A percentile compares a stretch with the other conserved stretches of the same genome.
These are phyloP conservation scores for Globisporangium emineosum DNA, from an alignment of 352 stramenopile species.

Conservation along the genomic window DNA sequence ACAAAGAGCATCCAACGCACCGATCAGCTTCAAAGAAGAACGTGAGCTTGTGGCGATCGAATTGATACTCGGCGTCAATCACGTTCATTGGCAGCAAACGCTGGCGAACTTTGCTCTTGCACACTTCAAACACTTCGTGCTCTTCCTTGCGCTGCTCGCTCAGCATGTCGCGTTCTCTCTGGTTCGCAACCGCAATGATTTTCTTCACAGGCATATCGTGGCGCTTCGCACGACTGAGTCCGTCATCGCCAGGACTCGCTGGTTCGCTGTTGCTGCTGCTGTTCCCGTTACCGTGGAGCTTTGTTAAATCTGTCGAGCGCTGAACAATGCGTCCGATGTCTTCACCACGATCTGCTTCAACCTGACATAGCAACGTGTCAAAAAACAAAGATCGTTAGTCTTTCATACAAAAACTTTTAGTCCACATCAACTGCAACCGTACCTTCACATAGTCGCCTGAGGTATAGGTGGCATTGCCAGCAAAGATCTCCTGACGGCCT, in stretches of 20 bases:
- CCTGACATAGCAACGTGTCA: conserved; percentile 36
- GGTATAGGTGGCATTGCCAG: conserved; percentile 82
- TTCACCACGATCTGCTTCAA: conserved; percentile 96
- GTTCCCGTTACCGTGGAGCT: conserved; percentile 36
- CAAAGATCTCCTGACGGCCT: conserved; percentile 88
- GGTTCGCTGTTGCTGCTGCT: conserved; percentile 27
- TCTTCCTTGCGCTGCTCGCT: conserved; percentile 93
- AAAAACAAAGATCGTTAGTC: neutral
- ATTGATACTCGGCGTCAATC: conserved; percentile 98
- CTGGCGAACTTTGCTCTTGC: conserved; percentile 94
- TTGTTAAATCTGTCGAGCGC: conserved; percentile 79
- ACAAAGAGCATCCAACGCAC: conserved; percentile 25
- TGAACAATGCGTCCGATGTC: conserved; percentile 95
- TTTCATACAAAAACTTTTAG: neutral
- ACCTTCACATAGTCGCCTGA: conserved; percentile 94
- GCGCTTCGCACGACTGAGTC: conserved; percentile 49
- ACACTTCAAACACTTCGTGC: conserved; percentile 95
- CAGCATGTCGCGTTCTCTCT: conserved; percentile 91
- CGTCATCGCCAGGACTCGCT: conserved; percentile 31
- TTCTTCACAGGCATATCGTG: conserved; percentile 84
- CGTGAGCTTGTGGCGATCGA: conserved; percentile 97
- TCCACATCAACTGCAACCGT: neutral
- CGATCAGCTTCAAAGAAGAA: conserved; percentile 98
- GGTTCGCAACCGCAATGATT: conserved; percentile 91
- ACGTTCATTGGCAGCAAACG: conserved; percentile 95